Base-by-base conservation (phyloP, 2,329 filamentous ascomycete genomes). In the Calonectria naviculata region DNA sequence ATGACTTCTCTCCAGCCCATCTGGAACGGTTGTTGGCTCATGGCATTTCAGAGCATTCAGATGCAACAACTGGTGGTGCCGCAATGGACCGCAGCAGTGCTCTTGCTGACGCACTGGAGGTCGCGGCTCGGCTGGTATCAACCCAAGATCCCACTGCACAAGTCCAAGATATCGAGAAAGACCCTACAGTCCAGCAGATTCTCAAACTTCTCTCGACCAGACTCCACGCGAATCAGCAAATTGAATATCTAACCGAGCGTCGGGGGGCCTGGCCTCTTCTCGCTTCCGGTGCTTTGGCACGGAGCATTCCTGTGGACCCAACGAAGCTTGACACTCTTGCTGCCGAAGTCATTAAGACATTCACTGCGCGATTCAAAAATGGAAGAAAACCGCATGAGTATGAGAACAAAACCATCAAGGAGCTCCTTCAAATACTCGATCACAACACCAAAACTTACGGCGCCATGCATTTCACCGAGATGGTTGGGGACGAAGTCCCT, bases 241-340 rank as follows among this genome's bases (percentile, higher is more conserved):
- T 76, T 3, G 9, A 44, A 1, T 47, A 64, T 3, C 62, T 76
- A 4, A 54, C 41, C 7, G 66, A 34, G 2, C 64, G 28, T 21
- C 73, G 60, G 6, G 72, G 65, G 1, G 36, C 66, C 2, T 76
- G 75, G 28, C 49, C 19, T 13, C 58, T 76, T n/a, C 67, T 76
- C 4, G 36, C 66, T 10, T 65, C 66, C 1, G 68, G 75, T 1
- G 70, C 54, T 8, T 56, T 76, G 47, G 73, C 72, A n/a, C 68
- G 44, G 7, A 69, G 73, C 10, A 29, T 77, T 10, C 70, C 64
- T 0, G 34, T 77, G 2, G 68, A 75, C 12, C 52, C 41, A 5
- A 26, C 19, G 5, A 76, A 71, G 19, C 38, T 77, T 1, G 19
- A 74, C 1, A 24, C 24, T 0, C 46, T 73, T 2, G 62, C 65